These are phyloP conservation scores for Cutaneotrichosporon sp. DNA, from an alignment of 1,284 basidiomycete genomes.

Conservation along the genomic window DNA sequence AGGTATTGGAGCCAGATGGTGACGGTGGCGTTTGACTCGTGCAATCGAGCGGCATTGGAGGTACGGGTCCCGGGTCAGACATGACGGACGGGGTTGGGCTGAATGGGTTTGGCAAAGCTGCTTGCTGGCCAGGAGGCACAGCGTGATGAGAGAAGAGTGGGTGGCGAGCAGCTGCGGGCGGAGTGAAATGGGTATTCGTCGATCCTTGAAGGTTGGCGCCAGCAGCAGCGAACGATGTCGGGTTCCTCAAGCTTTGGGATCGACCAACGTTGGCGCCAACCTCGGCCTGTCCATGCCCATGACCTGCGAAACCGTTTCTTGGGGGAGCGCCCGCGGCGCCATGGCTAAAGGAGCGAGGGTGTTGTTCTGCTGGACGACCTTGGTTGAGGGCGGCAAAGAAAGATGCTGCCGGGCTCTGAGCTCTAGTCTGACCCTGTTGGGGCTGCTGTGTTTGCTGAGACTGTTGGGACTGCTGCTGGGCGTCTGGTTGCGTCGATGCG, in stretches of 20 bases:
- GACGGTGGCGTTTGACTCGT: slow-evolving; percentile 22
- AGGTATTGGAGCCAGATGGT: slow-evolving; percentile 26
- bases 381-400: slow-evolving; percentile 1
- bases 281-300: no score
- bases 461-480: no score
- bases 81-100: slow-evolving; percentile 11
- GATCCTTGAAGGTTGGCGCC: slow-evolving; percentile 24
- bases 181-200: slow-evolving; percentile 17
- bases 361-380: neutral
- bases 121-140: slow-evolving; percentile 7
- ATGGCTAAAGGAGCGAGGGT: no score
- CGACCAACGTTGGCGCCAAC: slow-evolving; percentile 9
- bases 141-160: slow-evolving; percentile 44
- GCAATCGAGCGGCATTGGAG: neutral
- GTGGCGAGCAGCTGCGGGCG: slow-evolving; percentile 40
- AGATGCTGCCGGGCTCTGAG: neutral
- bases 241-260: slow-evolving; percentile 9
- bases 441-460: no score
- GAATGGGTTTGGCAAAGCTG: slow-evolving; percentile 1
- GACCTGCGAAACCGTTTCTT: no score
- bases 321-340: no score
- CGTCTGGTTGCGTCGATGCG: no score
- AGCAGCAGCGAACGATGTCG: slow-evolving; percentile 29
- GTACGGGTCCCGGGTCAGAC: slow-evolving; percentile 29
- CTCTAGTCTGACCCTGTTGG: no score